Conservation (phyloP, 495 filamentous ascomycete species). For the Hypomontagnella submonticulosa region DNA sequence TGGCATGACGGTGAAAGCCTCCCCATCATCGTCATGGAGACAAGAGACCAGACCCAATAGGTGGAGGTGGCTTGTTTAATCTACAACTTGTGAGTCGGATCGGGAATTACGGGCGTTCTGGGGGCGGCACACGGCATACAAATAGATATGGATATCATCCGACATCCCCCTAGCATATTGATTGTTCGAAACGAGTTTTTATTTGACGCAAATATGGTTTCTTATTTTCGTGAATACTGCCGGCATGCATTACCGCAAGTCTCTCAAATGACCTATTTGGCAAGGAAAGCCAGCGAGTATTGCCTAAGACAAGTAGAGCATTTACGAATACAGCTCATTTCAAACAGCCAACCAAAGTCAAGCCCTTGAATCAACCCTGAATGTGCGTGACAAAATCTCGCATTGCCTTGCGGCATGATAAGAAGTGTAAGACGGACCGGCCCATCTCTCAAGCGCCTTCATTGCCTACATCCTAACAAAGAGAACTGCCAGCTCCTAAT, state of each 20-base stretch:
- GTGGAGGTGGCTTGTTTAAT: not conserved
- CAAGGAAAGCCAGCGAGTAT: slow-evolving; percentile 13
- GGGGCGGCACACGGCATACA: slow-evolving; percentile 6
- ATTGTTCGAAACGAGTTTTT: not conserved
- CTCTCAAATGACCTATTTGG: not conserved
- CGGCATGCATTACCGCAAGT: not conserved
- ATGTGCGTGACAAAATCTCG: slow-evolving; percentile 16
- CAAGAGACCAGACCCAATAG: slow-evolving; percentile 15
- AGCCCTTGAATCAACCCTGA: slow-evolving; percentile 4
- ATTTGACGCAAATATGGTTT: slow-evolving; percentile 7
- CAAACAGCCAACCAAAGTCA: slow-evolving; percentile 6
- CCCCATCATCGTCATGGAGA: slow-evolving; percentile 57
- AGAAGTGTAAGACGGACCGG: slow-evolving; percentile 18
- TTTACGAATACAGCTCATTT: slow-evolving; percentile 32
- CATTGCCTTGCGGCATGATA: slow-evolving; percentile 2
- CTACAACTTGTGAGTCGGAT: not conserved
- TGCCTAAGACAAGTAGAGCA: slow-evolving; percentile 7
- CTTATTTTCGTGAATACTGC: not conserved
- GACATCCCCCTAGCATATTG: no score
- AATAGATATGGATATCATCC: slow-evolving; percentile 5
- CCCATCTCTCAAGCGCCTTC: slow-evolving; percentile 4
- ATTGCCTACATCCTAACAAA: slow-evolving; percentile 7
- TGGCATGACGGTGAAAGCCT: slow-evolving; percentile 70
- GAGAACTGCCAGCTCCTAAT: not conserved
- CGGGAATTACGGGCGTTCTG: not conserved